These are phyloP conservation scores for Cardiosporidium cionae DNA, from an alignment of 169 alveolate species.

Conservation along the genomic window DNA sequence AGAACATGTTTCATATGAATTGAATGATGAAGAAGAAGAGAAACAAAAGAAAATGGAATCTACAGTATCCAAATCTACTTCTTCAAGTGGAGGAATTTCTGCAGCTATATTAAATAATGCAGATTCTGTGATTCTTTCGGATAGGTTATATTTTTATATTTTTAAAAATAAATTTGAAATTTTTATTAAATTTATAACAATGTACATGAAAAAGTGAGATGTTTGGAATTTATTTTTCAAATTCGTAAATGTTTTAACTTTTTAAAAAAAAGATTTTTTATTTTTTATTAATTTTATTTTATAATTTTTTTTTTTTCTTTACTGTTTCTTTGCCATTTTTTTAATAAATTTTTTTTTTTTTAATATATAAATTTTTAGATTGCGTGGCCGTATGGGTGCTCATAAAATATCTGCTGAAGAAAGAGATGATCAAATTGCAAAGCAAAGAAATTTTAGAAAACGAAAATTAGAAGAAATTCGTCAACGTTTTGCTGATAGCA, in stretches of 20 bases:
- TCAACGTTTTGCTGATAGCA: neutral
- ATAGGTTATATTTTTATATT: neutral
- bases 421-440: neutral
- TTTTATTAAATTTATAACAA: too few species aligned
- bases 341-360: neutral
- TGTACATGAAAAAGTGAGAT: too few species aligned
- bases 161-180: neutral
- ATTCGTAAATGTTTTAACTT: too few species aligned
- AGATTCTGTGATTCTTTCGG: constrained; percentile 9
- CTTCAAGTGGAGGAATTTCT: neutral
- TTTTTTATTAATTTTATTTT: neutral
- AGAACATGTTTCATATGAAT: constrained; percentile 12
- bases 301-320: neutral
- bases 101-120: constrained; percentile 11
- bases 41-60: neutral
- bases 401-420: neutral
- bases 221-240: too few species aligned
- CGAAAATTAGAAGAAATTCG: neutral
- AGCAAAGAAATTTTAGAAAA: neutral
- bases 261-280: neutral
- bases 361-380: neutral
- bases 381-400: neutral
- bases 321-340: neutral
- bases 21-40: constrained; percentile 15
- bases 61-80: neutral